These are phyloP conservation scores for Fusarium kyushuense DNA, from an alignment of 2,329 filamentous ascomycete species.

Conservation along the genomic window DNA sequence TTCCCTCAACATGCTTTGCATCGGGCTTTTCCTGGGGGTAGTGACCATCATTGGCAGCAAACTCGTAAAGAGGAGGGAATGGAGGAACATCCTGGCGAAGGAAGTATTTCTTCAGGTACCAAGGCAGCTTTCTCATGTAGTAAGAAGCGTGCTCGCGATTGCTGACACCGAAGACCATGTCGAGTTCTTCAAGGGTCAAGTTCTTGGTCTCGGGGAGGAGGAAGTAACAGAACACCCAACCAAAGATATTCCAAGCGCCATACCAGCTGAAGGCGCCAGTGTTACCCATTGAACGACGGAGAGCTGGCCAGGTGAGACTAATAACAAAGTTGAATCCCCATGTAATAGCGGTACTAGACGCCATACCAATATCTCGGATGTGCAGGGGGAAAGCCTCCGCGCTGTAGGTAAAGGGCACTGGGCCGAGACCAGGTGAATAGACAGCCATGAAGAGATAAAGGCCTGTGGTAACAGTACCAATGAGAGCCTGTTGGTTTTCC, in stretches of 20 bases:
- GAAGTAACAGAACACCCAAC: constrained; percentile 52
- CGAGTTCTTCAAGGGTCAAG: constrained; percentile 52
- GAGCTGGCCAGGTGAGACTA: constrained; percentile 51
- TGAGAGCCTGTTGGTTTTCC: constrained; percentile 22
- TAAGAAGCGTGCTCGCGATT: constrained; percentile 51
- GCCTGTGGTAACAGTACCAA: constrained; percentile 53
- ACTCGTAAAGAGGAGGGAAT: constrained; percentile 51
- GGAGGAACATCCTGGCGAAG: constrained; percentile 48
- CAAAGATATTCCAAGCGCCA: constrained; percentile 54
- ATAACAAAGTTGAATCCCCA: constrained; percentile 58
- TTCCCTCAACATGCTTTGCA: not conserved
- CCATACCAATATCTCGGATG: constrained; percentile 67
- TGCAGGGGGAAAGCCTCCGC: constrained; percentile 70
- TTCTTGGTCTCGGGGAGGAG: constrained; percentile 54
- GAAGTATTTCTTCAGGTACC: constrained; percentile 51
- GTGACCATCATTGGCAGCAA: constrained; percentile 39
- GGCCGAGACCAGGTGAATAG: constrained; percentile 65
- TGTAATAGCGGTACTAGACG: constrained; percentile 57
- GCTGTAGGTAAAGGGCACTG: constrained; percentile 70
- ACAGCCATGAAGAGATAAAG: constrained; percentile 57
- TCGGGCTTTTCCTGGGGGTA: constrained; percentile 38
- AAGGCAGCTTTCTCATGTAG: constrained; percentile 50
- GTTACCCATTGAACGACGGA: constrained; percentile 41
- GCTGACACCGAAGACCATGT: constrained; percentile 50
- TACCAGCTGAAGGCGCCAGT: constrained; percentile 57